Evolutionary conservation across 31 red algal genomes (phyloP).

Genomic region (Asparagopsis taxiformis): DNA sequence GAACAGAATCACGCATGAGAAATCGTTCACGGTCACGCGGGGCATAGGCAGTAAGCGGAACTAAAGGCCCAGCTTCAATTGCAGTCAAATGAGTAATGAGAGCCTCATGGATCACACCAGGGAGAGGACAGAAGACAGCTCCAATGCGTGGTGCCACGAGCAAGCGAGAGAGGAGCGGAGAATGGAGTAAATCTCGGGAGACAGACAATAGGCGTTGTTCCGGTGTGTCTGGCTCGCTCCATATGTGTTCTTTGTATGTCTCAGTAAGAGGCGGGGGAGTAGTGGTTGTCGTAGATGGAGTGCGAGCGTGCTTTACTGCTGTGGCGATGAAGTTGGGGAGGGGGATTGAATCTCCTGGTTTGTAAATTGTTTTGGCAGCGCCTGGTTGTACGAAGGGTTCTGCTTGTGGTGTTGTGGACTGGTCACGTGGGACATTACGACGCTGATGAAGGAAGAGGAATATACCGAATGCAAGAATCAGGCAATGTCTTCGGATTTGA

Average conservation of each 20-base stretch:
- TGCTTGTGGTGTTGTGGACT: too few species aligned
- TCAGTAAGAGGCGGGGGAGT: background rate
- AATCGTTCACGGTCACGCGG: constrained; percentile 24
- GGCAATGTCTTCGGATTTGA: too few species aligned
- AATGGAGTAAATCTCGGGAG: background rate
- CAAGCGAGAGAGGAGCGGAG: constrained; percentile 1
- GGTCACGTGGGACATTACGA: too few species aligned
- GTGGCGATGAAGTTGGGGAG: too few species aligned
- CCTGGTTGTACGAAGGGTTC: too few species aligned
- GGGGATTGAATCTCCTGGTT: too few species aligned
- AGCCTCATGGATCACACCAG: background rate
- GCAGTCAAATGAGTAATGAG: background rate
- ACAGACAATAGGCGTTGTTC: background rate
- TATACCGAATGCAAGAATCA: too few species aligned
- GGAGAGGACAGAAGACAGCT: constrained; percentile 21
- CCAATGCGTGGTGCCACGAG: background rate
- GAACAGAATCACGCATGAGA: background rate
- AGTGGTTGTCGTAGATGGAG: too few species aligned
- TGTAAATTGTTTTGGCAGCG: too few species aligned
- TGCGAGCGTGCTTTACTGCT: too few species aligned
- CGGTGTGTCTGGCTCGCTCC: background rate
- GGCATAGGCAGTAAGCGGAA: background rate
- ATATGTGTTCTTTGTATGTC: background rate
- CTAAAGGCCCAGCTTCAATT: background rate
- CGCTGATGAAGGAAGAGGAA: too few species aligned